Evolutionary conservation across 1,139 yeast species (phyloP).

Genomic region (Blastobotrys ciferrii): DNA sequence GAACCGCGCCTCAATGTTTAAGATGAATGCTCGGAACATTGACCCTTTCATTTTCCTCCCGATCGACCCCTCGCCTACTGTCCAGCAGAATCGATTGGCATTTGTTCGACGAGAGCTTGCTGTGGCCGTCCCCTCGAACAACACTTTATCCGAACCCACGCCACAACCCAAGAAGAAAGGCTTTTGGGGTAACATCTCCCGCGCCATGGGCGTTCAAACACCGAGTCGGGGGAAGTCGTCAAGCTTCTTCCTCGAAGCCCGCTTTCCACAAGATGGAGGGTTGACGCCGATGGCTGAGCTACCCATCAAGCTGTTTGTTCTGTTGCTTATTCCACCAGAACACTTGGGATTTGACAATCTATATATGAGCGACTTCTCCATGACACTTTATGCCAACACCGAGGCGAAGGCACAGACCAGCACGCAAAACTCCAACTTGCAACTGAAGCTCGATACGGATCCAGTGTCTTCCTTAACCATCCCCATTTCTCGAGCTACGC

Average conservation of each 20-base stretch:
- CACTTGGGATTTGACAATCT: slow-evolving; percentile 16
- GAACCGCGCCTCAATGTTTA: slow-evolving; percentile 52
- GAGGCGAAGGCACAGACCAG: slow-evolving; percentile 30
- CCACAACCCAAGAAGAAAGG: slow-evolving; percentile 2
- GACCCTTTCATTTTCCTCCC: slow-evolving; percentile 58
- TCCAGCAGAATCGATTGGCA: slow-evolving; percentile 27
- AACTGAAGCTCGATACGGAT: slow-evolving; percentile 22
- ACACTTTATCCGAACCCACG: slow-evolving; percentile 3
- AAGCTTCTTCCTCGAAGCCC: slow-evolving; percentile 29
- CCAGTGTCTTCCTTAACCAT: slow-evolving; percentile 18
- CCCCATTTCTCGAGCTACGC: slow-evolving; percentile 17
- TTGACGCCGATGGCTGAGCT: slow-evolving; percentile 26
- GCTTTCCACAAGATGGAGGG: slow-evolving; percentile 25
- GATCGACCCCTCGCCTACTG: slow-evolving; percentile 46
- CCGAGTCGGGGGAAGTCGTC: slow-evolving; percentile 17
- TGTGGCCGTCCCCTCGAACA: slow-evolving; percentile 17
- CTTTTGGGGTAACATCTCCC: slow-evolving; percentile 12
- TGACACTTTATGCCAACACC: slow-evolving; percentile 31
- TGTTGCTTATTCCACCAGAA: slow-evolving; percentile 23
- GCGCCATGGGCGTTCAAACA: slow-evolving; percentile 20
- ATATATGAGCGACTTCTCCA: slow-evolving; percentile 24
- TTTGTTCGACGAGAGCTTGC: slow-evolving; percentile 32
- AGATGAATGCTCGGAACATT: slow-evolving; percentile 47
- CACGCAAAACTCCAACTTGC: slow-evolving; percentile 19
- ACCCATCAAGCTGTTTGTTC: slow-evolving; percentile 29